Evolutionary conservation across 176 grass and related monocot species (phyloP).

Genomic region (Urochloa ruziziensis): DNA sequence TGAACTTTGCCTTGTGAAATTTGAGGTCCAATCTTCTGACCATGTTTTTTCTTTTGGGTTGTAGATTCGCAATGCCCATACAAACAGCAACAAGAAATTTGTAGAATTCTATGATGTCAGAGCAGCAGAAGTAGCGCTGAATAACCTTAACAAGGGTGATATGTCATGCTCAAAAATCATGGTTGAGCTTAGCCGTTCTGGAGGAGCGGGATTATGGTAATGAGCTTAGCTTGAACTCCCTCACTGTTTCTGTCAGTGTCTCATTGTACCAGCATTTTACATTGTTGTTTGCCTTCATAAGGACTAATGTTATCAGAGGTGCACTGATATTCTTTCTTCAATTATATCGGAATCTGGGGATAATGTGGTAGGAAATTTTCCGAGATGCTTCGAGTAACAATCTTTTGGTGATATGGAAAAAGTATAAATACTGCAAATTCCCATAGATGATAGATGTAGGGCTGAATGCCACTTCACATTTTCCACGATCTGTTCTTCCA

Average conservation of each 20-base stretch:
- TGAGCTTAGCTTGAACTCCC: neutral
- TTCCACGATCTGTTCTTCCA: neutral
- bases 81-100: slow-evolving; percentile 44
- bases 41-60: slow-evolving; percentile 7
- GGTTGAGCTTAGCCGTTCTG: slow-evolving; percentile 48
- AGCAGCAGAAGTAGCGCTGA: slow-evolving; percentile 53
- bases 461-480: neutral
- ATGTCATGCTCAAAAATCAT: slow-evolving; percentile 56
- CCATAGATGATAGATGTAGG: slow-evolving; percentile 21
- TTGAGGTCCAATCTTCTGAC: neutral
- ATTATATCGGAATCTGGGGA: neutral
- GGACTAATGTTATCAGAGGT: neutral
- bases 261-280: neutral
- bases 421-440: neutral
- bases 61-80: slow-evolving; percentile 47
- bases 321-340: neutral
- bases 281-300: neutral
- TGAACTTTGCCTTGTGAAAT: neutral
- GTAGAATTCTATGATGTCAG: slow-evolving; percentile 71
- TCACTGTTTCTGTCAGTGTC: neutral
- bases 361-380: neutral
- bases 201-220: slow-evolving; percentile 51
- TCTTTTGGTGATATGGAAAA: neutral
- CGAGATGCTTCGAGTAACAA: neutral
- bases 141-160: slow-evolving; percentile 50